Evolutionary conservation across 2,329 filamentous ascomycete species (phyloP).

Genomic region (Allantophomopsis cytisporea): DNA sequence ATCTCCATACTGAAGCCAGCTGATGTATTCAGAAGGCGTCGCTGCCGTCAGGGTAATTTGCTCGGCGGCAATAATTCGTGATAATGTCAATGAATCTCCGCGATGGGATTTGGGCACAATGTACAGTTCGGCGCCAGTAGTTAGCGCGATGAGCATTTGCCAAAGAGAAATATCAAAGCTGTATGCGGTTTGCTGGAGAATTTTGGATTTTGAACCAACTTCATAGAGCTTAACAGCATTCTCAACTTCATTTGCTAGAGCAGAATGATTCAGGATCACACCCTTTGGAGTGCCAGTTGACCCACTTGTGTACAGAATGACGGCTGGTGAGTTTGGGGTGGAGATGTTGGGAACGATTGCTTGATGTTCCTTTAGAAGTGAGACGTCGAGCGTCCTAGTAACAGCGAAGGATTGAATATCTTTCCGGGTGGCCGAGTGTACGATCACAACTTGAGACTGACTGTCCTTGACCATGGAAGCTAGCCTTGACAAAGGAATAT

Average conservation of each 20-base stretch:
- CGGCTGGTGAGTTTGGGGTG: constrained; percentile 14
- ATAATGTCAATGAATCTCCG: constrained; percentile 7
- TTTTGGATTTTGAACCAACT: too few species aligned
- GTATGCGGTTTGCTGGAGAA: constrained; percentile 9
- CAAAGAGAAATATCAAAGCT: constrained; percentile 9
- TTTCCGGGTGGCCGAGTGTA: constrained; percentile 8
- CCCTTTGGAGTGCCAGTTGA: constrained; percentile 24
- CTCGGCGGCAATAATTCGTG: constrained; percentile 6
- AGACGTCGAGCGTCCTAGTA: constrained; percentile 3
- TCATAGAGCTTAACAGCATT: constrained; percentile 4
- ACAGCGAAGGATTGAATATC: background rate
- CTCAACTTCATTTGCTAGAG: constrained; percentile 12
- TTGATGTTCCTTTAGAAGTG: background rate
- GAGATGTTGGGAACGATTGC: constrained; percentile 3
- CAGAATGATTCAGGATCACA: constrained; percentile 17
- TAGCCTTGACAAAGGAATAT: constrained; percentile 17
- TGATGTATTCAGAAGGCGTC: constrained; percentile 11
- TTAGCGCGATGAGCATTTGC: constrained; percentile 7
- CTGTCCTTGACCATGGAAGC: constrained; percentile 15
- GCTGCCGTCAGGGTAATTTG: constrained; percentile 8
- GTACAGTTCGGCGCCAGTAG: constrained; percentile 6
- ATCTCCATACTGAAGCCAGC: constrained; percentile 4
- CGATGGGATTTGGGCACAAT: constrained; percentile 4
- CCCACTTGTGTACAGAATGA: constrained; percentile 9
- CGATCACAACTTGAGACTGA: constrained; percentile 16